These are phyloP conservation scores for Backusella westeae DNA, from an alignment of 192 early-diverging fungal genomes.

Conservation along the genomic window DNA sequence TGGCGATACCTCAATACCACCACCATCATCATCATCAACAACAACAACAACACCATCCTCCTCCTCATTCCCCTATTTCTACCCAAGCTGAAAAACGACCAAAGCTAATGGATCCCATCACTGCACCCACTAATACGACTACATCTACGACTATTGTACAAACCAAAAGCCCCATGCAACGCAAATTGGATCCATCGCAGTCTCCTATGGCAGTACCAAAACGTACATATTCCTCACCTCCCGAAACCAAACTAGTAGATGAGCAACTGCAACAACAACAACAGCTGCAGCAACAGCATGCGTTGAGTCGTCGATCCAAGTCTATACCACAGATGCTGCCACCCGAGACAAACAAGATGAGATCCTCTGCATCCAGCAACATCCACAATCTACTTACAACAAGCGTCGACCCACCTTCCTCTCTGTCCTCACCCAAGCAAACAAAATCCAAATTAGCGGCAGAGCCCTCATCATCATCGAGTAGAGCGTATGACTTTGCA, in stretches of 20 bases:
- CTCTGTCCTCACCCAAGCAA: background rate
- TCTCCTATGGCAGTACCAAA: background rate
- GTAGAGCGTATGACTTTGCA: slow-evolving; percentile 16
- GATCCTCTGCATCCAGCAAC: slow-evolving; percentile 3
- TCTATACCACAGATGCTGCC: slow-evolving; percentile 14
- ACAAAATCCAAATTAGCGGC: background rate
- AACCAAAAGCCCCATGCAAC: background rate
- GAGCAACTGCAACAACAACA: background rate
- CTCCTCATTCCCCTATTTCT: background rate
- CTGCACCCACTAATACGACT: background rate
- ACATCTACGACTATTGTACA: background rate
- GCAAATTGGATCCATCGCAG: background rate
- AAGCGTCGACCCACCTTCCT: slow-evolving; percentile 9
- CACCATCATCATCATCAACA: too few relatives aligned
- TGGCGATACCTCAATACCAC: background rate
- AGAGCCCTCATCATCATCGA: background rate
- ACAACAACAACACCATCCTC: background rate
- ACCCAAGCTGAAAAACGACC: background rate
- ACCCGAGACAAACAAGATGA: background rate
- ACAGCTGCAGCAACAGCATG: background rate
- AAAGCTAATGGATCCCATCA: background rate
- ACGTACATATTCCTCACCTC: background rate
- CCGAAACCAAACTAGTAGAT: background rate
- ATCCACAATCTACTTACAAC: slow-evolving; percentile 25
- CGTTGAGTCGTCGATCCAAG: background rate